Evolutionary conservation across 163 green algal species (phyloP).

Genomic region (Prototheca cutis): DNA sequence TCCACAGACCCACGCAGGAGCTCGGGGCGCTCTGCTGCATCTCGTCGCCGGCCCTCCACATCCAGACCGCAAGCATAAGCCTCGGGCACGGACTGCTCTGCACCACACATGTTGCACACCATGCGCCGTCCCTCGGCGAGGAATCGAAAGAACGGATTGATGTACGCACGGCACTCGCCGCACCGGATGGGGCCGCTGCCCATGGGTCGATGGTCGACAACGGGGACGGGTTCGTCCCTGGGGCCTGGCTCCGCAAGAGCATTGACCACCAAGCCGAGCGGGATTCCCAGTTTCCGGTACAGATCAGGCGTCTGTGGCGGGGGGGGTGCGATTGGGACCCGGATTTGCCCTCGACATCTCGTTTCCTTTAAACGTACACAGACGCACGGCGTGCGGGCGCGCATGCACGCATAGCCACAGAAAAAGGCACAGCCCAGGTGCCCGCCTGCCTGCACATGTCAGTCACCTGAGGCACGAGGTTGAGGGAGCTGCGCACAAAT

Average conservation of each 20-base stretch:
- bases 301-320: conserved; percentile 43
- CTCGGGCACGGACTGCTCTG: conserved; percentile 48
- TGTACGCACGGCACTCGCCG: conserved; percentile 86
- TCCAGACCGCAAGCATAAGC: conserved; percentile 72
- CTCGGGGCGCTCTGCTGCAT: conserved; percentile 77
- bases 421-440: too few species aligned
- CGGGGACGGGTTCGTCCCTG: conserved; percentile 53
- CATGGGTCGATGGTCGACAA: conserved; percentile 74
- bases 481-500: conserved; percentile 67
- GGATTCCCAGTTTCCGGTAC: conserved; percentile 53
- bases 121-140: conserved; percentile 56
- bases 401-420: too few species aligned
- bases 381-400: too few species aligned
- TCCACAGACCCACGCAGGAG: conserved; percentile 61
- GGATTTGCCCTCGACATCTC: too few species aligned
- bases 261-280: conserved; percentile 66
- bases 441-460: conserved; percentile 16
- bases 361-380: too few species aligned
- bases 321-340: too few species aligned
- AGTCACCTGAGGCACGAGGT: conserved; percentile 61
- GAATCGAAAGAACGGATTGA: conserved; percentile 88
- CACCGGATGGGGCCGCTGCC: conserved; percentile 80
- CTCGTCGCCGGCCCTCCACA: conserved; percentile 54
- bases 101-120: conserved; percentile 83
- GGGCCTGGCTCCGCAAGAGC: conserved; percentile 65